Evolutionary conservation across 257 asterid genomes (phyloP), one percentile per base, ranked within the genome.

Genomic region (Pogostemon cablin): DNA sequence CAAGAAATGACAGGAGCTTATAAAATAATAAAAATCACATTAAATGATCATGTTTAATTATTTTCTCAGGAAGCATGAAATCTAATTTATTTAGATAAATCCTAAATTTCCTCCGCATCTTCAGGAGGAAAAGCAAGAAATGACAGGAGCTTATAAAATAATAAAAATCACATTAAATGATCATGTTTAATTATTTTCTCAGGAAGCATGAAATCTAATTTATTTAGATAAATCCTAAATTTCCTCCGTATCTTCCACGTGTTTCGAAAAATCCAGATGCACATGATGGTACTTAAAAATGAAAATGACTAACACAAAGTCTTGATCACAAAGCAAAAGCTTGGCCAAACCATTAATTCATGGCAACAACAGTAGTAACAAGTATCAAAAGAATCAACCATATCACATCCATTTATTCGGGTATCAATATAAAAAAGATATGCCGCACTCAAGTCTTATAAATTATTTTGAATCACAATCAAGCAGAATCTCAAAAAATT

Each of bases 401-500:
- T 9, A 9, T 5, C 20, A 52, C 20, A 17, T 17, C 46, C 63
- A 60, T 4, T 17, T 57, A 69, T 5, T 49, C 20, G 40, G 44
- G 48, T 35, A 62, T 39, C 42, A 52, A 20, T 40, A 40, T 15
- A 25, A 52, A 9, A 44, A 9, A 62, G 32, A 39, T 6, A 47
- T 25, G 55, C 6, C 1, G 52, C 35, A 17, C 0, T 5, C 37
- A 15, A 15, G 5, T 41, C 25, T 9, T 57, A 39, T 12, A 35
- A 54, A n/a, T 49, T 44, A 65, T 49, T 43, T 38, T 65, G 2
- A n/a, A 64, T 7, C 11, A 53, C 9, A 34, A n/a, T 5, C 52
- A 72, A 72, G 47, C 49, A 72, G 25, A 52, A 62, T n/a, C 62
- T 39, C 52, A 4, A 9, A 61, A 52, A 38, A 61, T 54, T 34